A percentile compares a stretch with the other conserved stretches of the same genome.
Conservation (phyloP, 2,329 filamentous ascomycete genomes). For the Laburnicola sp. region DNA sequence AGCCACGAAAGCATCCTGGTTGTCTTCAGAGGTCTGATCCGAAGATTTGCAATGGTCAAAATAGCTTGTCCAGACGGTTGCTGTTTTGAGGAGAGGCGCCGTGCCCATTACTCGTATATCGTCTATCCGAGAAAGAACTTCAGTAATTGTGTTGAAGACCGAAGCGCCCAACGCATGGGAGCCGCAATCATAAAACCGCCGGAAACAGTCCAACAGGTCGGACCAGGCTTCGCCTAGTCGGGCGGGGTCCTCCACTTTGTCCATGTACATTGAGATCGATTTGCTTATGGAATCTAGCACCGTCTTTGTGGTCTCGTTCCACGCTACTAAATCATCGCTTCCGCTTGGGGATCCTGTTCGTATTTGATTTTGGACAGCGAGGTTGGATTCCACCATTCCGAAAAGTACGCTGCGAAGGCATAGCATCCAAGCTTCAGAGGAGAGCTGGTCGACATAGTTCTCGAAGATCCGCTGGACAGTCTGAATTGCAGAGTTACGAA, state of each 20-base stretch:
- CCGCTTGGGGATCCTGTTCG: slow-evolving; percentile 15
- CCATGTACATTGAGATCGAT: slow-evolving; percentile 75
- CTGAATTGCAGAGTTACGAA: slow-evolving; percentile 86
- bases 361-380: slow-evolving; percentile 30
- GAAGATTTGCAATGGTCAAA: slow-evolving; percentile 32
- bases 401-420: slow-evolving; percentile 83
- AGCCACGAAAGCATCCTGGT: slow-evolving; percentile 82
- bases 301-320: slow-evolving; percentile 48
- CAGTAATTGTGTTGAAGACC: slow-evolving; percentile 47
- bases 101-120: slow-evolving; percentile 26
- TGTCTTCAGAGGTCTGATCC: slow-evolving; percentile 46
- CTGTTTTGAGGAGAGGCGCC: slow-evolving; percentile 36
- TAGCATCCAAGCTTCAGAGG: slow-evolving; percentile 77
- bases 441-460: slow-evolving; percentile 80
- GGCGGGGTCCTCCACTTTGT: slow-evolving; percentile 66
- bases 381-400: slow-evolving; percentile 70
- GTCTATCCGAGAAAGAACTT: slow-evolving; percentile 42
- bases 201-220: slow-evolving; percentile 70
- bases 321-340: slow-evolving; percentile 29
- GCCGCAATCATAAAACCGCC: slow-evolving; percentile 50
- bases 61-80: slow-evolving; percentile 41
- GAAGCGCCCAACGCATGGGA: slow-evolving; percentile 49
- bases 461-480: slow-evolving; percentile 90
- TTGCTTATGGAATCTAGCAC: slow-evolving; percentile 46
- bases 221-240: slow-evolving; percentile 76